Evolutionary conservation across 257 asterid genomes (phyloP).

Genomic region (Voacanga thouarsii): DNA sequence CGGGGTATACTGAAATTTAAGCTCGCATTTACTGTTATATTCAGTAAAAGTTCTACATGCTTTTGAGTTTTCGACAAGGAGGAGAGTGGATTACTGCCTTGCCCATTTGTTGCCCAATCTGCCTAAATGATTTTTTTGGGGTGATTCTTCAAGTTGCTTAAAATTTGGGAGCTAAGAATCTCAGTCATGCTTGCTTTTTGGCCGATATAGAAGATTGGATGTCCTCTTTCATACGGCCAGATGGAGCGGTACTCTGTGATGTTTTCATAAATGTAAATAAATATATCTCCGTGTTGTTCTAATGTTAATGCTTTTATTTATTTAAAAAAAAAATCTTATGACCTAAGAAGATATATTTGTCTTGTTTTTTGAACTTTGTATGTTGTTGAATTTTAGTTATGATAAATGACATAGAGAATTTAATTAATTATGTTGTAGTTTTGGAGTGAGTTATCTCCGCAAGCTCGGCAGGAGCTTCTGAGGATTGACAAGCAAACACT

Average conservation of each 20-base stretch:
- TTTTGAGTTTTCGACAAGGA: background rate
- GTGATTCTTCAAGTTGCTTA: background rate
- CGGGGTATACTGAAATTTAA: background rate
- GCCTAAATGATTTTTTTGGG: background rate
- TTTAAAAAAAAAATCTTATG: background rate
- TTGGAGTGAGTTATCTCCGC: slow-evolving; percentile 80
- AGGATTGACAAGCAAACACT: slow-evolving; percentile 85
- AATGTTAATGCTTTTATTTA: background rate
- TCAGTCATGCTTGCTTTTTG: background rate
- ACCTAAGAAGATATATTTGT: background rate
- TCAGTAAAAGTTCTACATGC: too few species aligned
- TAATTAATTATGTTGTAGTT: slow-evolving; percentile 50
- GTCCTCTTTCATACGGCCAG: background rate
- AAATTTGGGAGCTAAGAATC: background rate
- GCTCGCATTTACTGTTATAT: background rate
- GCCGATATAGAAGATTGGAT: background rate
- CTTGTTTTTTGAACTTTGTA: background rate
- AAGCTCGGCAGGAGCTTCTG: slow-evolving; percentile 74
- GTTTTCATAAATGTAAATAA: background rate
- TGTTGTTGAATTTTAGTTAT: background rate
- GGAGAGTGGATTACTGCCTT: background rate
- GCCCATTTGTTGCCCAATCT: background rate
- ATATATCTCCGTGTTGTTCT: background rate
- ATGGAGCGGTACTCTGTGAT: background rate
- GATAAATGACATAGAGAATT: background rate